Percentiles rank a stretch among this genome's conserved stretches.
phyloP scores from a whole-genome alignment of 441 rosid genomes.

The Raphanus hybrid region DNA sequence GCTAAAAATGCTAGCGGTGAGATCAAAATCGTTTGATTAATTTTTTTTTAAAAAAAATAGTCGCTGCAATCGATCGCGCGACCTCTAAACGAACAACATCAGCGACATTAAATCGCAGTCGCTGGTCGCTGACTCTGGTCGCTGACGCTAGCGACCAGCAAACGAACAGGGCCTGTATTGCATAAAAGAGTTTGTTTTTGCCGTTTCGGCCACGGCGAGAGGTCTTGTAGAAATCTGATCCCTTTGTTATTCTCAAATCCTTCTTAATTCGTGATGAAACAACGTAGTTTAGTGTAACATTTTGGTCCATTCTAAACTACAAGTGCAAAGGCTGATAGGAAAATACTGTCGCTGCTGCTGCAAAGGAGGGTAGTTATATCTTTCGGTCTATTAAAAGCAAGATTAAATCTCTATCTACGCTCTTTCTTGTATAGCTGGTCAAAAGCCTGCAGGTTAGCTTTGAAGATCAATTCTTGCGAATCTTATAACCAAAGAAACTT shows the following conservation, averaged over 20 bases:
- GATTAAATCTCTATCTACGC: neutral
- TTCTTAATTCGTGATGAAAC: slow-evolving; percentile 13
- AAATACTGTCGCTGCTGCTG: neutral
- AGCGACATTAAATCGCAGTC: too few species aligned
- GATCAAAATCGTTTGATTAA: too few species aligned
- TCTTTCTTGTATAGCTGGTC: neutral
- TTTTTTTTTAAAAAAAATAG: too few species aligned
- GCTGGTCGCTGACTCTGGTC: too few species aligned
- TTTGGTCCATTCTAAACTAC: too few species aligned
- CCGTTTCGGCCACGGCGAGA: neutral
- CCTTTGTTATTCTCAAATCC: neutral
- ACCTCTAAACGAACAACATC: too few species aligned
- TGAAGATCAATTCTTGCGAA: neutral
- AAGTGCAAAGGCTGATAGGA: slow-evolving; percentile 20
- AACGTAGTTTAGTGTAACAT: neutral
- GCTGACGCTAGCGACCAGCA: too few species aligned
- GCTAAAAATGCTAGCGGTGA: too few species aligned
- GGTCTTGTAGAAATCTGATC: neutral
- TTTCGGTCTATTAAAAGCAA: neutral
- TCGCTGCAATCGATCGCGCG: too few species aligned
- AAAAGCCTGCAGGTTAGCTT: slow-evolving; percentile 24
- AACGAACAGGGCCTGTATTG: neutral
- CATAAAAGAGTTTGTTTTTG: too few species aligned
- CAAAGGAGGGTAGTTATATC: neutral
- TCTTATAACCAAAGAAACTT: neutral